Conservation (phyloP, 2,329 filamentous ascomycete species). For the Annulohypoxylon truncatum region DNA sequence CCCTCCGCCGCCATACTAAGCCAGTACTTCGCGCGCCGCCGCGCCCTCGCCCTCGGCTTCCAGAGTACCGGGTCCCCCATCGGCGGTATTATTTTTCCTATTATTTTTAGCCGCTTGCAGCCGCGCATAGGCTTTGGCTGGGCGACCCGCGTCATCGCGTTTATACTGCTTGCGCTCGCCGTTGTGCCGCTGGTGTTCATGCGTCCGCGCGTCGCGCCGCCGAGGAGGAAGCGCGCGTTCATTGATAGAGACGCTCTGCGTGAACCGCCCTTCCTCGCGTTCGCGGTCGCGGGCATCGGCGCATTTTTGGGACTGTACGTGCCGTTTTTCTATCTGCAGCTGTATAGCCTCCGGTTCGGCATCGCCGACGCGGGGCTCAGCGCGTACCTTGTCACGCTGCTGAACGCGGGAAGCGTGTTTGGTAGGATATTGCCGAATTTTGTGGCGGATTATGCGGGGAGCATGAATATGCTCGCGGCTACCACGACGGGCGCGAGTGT, state of each 20-base stretch:
- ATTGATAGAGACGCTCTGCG: slow-evolving; percentile 47
- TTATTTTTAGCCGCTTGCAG: slow-evolving; percentile 57
- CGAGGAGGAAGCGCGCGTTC: slow-evolving; percentile 40
- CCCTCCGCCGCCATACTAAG: slow-evolving; percentile 41
- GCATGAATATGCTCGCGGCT: slow-evolving; percentile 48
- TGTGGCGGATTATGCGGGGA: slow-evolving; percentile 49
- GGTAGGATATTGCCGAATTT: slow-evolving; percentile 54
- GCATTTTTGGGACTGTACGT: slow-evolving; percentile 53
- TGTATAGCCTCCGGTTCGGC: slow-evolving; percentile 35
- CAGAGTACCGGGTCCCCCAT: slow-evolving; percentile 39
- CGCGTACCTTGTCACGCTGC: slow-evolving; percentile 51
- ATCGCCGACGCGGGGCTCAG: slow-evolving; percentile 26
- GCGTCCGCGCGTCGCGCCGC: slow-evolving; percentile 43
- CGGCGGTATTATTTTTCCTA: slow-evolving; percentile 56
- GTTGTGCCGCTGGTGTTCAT: slow-evolving; percentile 46
- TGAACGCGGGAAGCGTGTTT: slow-evolving; percentile 53
- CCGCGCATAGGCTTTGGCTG: slow-evolving; percentile 61
- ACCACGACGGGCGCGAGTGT: slow-evolving; percentile 46
- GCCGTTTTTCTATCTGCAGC: slow-evolving; percentile 52
- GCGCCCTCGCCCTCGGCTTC: slow-evolving; percentile 43
- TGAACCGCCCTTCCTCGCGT: slow-evolving; percentile 48
- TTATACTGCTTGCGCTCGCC: slow-evolving; percentile 51
- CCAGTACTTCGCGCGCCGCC: slow-evolving; percentile 49
- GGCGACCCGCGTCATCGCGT: slow-evolving; percentile 59
- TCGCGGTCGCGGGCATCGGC: slow-evolving; percentile 45